Evolutionary conservation across 2,329 filamentous ascomycete genomes (phyloP), one percentile per base, ranked within the genome.

Genomic region (Colletotrichum sublineola): DNA sequence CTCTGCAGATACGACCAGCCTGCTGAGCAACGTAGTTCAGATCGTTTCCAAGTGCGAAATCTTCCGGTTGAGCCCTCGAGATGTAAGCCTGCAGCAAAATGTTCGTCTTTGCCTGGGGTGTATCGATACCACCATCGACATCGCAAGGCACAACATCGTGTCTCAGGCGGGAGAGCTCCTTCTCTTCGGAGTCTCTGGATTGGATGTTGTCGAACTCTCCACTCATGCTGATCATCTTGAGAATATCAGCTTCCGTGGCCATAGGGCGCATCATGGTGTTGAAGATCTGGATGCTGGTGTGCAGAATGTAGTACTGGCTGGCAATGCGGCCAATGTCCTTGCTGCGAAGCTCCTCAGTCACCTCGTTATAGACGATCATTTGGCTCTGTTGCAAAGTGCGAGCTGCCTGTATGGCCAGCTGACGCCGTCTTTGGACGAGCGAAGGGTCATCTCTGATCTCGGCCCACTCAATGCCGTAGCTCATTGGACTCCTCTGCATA

Each of bases 341-440:
- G 73, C 95, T 93, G 71, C 94, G 91, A 11, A 99, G 89, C 77
- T 98, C 96, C 76, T 98, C 96, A 0, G 96, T 99, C 24, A 87
- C 90, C 79, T 98, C 96, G 76, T 99, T 98, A 85, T 96, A 99
- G 68, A 99, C 96, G 78, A 99, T 96, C 97, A 99, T 99, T 82
- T 99, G 96, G 76, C 94, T 97, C 78, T 95, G 89, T 79, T 98
- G 95, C 55, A 99, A 84, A 6, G 94, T 93, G 55, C 92, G 88
- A 0, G 96, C 96, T 33, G 96, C 96, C 77, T 97, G 92, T 56
- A 97, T 95, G 66, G 96, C 93, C 64, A 99, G 86, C 75, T 96
- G 92, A 3, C 95, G 90, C 63, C 96, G 90, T 76, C 96, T 89
- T 78, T 96, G 93, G 2, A 98, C 94, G 36, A 99, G 88, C 71